Base-by-base conservation (phyloP, 1,284 basidiomycete species). In the Bjerkandera adusta region DNA sequence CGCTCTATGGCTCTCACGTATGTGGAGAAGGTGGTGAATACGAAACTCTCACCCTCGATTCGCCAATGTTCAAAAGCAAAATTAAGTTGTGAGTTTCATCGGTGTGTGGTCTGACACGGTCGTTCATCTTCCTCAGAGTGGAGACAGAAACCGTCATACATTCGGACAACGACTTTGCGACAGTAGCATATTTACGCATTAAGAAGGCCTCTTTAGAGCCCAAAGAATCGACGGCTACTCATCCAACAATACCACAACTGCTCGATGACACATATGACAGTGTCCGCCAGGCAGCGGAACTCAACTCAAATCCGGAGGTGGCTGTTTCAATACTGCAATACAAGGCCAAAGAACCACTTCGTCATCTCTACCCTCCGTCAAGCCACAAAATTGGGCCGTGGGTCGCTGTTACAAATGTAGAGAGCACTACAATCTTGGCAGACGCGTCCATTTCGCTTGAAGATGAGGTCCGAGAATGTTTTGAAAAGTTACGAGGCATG, bases 21-120 rank as follows among this genome's bases (percentile, higher is more conserved):
- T 97, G 95, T 53, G 97, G 97, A 3, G 97, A 99, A 69, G 97
- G 97, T 2, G 97, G 97, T 1, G 97, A 99, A 70, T 99, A 98
- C 64, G 97, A 99, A 66, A 92, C 90, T 0, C 69, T 98, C 47
- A 97, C 96, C 1, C 70, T 96, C 16, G 92, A 98, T 58, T 90
- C 86, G 50, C 92, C 95, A 0, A 61, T 97, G 16, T 99, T 97
- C 77, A 90, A 89, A 55, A 75, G 77, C 38, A 75, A 79, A 10
- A 85, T 99, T 34, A 63, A 71, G 3, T 64, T 98, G 87, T 90
- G 56, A 59, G 85, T 59, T 11, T 3, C 25, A 8, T 24, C 10
- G 3, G n/a, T n/a, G n/a, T n/a, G n/a, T n/a, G n/a, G n/a, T n/a
- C 10, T 6, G 3, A 3, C 27, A 15, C 26, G 16, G 8, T 33